Base-by-base conservation (phyloP, 805 yeast species). In the Spathaspora passalidarum region DNA sequence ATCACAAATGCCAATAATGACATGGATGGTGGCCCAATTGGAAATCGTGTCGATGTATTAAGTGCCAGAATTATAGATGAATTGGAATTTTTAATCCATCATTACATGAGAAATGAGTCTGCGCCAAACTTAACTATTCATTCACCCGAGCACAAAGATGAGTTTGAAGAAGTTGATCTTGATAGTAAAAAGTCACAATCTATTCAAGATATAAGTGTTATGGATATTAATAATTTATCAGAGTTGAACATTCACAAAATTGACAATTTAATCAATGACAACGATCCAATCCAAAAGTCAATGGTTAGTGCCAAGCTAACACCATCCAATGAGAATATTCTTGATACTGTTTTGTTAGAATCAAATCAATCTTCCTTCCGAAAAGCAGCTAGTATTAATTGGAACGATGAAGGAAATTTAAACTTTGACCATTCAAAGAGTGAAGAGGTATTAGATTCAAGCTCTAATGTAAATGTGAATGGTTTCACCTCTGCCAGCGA, bases 11-110 rank as follows among this genome's bases (percentile, higher is more conserved):
- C 60, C 2, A 49, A 57, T 4, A 47, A 50, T 19, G 59, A 50
- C 2, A 41, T 43, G 18, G 26, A 46, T 23, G 47, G 43, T 37
- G 35, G 51, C 17, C 40, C 53, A 11, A 56, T 63, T 29, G 69
- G 65, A 10, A 51, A 53, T 16, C 75, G 81, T 52, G 73, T 81
- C 48, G 92, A 86, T 61, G 66, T 83, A 7, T 62, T 86, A 46
- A 81, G 88, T 60, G 88, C 88, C 2, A 69, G 89, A 57, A 81
- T 86, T 2, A 75, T 84, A 21, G 85, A 81, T 52, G 91, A 86
- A 57, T 76, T 84, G 40, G 86, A 82, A 55, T 75, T 63, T 49
- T 62, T 81, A 40, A 68, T 80, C 4, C 56, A 80, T 9, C 69
- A 72, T 54, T 81, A 78, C 54, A 56, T 66, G 14, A 52, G 52